Conservation (phyloP, 176 grass and related monocot genomes). For the Aegilops bicornis region DNA sequence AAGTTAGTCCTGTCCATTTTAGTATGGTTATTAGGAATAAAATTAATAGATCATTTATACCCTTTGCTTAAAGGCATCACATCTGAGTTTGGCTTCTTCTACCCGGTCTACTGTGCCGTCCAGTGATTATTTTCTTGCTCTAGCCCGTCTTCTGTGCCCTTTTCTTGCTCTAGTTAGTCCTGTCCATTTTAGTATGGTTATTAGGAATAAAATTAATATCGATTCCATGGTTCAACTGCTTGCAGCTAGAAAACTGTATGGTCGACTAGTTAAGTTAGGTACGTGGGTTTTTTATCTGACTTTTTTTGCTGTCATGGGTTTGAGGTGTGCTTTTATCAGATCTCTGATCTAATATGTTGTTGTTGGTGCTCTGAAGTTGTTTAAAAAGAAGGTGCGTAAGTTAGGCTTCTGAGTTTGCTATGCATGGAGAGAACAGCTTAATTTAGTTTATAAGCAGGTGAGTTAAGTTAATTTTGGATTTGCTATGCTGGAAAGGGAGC, state of each 20-base stretch:
- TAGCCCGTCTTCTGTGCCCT: not conserved
- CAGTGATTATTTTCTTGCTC: not conserved
- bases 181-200: not conserved
- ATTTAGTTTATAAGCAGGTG: not conserved
- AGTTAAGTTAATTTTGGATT: slow-evolving; percentile 14
- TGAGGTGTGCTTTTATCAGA: slow-evolving; percentile 4
- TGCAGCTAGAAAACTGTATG: not conserved
- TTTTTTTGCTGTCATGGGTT: slow-evolving; percentile 14
- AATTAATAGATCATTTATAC: not conserved
- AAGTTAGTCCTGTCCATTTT: not conserved
- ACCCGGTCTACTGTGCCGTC: not conserved
- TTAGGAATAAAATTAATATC: slow-evolving; percentile 3
- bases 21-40: not conserved
- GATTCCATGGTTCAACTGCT: not conserved
- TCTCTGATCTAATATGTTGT: not conserved
- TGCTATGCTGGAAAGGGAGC: slow-evolving; percentile 5
- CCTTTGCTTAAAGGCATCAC: not conserved
- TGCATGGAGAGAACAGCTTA: slow-evolving; percentile 1
- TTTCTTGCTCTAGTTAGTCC: not conserved
- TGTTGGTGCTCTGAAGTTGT: not conserved
- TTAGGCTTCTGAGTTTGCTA: slow-evolving; percentile 4
- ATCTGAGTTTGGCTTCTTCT: not conserved
- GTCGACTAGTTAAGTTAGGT: not conserved
- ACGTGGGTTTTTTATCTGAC: not conserved
- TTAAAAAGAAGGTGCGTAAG: not conserved